Evolutionary conservation across 2,329 filamentous ascomycete species (phyloP), one percentile per base, ranked within the genome.

Genomic region (Aspergillus sp.): DNA sequence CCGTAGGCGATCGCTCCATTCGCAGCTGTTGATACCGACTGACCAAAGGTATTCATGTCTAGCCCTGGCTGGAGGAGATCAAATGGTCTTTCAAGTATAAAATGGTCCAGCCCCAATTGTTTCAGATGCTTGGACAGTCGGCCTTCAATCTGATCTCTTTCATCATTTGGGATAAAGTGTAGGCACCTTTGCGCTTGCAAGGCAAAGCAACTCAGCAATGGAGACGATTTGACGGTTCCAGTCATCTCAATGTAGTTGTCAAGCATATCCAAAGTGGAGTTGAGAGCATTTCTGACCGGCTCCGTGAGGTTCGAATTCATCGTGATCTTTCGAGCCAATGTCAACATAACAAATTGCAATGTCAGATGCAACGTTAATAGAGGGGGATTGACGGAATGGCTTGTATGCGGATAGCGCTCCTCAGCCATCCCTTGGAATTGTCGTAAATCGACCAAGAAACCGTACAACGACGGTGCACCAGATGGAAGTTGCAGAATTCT

Each of bases 351-450:
- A 31, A 53, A 55, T 9, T 35, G 11, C 12, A 33, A 46, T 3
- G 46, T 45, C 7, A 55, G 46, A 42, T 53, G 49, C 9, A 55
- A 28, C 2, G 42, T 44, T 3, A 53, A 13, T 2, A 53, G 27
- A n/a, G 52, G 42, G 27, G 52, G 52, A 11, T 12, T 45, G n/a
- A 36, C 36, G 19, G 2, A 19, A 19, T 19, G 19, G 19, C 19
- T 19, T 19, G 19, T 19, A 19, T 19, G 19, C 19, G 19, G 19
- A 19, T 19, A 19, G 19, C 19, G 19, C 19, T 19, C 19, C 19
- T 10, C 36, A 27, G 2, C 34, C 8, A 34, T 19, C 26, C 36
- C 40, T 9, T 39, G 30, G 34, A 48, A 49, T 32, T 42, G 26
- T 12, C 37, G 47, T 30, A 50, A 30, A 2, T 33, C 37, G 8